These are phyloP conservation scores for Pestalotiopsis sp. DNA, from an alignment of 2,329 filamentous ascomycete genomes.

Conservation along the genomic window DNA sequence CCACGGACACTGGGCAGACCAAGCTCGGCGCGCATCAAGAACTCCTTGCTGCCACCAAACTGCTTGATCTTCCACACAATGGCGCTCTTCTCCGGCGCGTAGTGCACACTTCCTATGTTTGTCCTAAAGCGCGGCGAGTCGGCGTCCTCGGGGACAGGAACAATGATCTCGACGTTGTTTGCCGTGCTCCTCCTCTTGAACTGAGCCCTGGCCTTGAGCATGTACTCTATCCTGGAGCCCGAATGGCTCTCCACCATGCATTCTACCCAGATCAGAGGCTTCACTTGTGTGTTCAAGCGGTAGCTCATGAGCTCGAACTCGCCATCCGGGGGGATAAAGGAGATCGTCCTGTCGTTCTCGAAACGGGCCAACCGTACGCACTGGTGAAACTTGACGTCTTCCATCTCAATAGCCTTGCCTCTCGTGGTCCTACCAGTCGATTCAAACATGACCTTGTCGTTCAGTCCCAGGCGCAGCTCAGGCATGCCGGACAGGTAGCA, in stretches of 20 bases:
- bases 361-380: slow-evolving; percentile 94
- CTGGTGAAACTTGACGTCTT: slow-evolving; percentile 99
- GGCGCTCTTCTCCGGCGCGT: slow-evolving; percentile 93
- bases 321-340: slow-evolving; percentile 96
- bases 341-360: slow-evolving; percentile 98
- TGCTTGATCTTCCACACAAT: slow-evolving; percentile 99
- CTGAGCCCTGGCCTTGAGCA: slow-evolving; percentile 96
- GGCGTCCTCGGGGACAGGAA: slow-evolving; percentile 95
- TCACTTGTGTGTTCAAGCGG: slow-evolving; percentile 96
- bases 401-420: slow-evolving; percentile 98
- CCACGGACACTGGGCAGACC: slow-evolving; percentile 92
- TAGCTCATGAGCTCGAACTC: slow-evolving; percentile 99
- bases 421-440: slow-evolving; percentile 91
- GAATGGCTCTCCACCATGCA: slow-evolving; percentile 96
- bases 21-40: slow-evolving; percentile 96
- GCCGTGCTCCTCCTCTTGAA: slow-evolving; percentile 98
- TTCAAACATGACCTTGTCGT: slow-evolving; percentile 99
- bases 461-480: slow-evolving; percentile 88
- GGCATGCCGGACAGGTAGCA: slow-evolving; percentile 99
- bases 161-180: slow-evolving; percentile 98
- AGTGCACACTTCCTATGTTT: slow-evolving; percentile 96
- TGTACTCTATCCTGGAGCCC: slow-evolving; percentile 95
- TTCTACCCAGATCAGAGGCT: slow-evolving; percentile 98
- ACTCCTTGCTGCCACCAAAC: slow-evolving; percentile 97
- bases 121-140: slow-evolving; percentile 96